Base-by-base conservation (phyloP, 495 filamentous ascomycete genomes). In the Annulohypoxylon maeteangense region DNA sequence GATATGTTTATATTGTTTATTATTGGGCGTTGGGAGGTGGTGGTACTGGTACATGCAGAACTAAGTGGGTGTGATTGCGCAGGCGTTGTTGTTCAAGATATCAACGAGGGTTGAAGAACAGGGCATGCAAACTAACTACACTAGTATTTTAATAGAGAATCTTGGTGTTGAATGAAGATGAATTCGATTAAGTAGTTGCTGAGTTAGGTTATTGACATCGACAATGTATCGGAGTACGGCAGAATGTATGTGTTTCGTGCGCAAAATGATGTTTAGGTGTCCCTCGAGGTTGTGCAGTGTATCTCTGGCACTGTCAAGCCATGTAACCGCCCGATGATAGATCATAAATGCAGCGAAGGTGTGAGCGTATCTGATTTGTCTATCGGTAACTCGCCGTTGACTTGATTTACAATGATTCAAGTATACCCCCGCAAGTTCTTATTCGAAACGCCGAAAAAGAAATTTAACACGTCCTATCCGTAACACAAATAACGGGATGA, bases 321-420 rank as follows among this genome's bases (percentile, higher is more conserved):
- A 71, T 71, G 68, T 59, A 63, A 44, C 69, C 57, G 48, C n/a
- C 68, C 62, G 62, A 50, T 62, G 48, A 58, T 62, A 57, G 50
- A 45, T 56, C 38, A 36, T 5, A 34, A 54, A 54, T 29, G 27
- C 27, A 16, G 25, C 36, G 27, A 23, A 51, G 62, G 27, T 29
- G 34, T 34, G 53, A 36, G 42, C 20, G n/a, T 54, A 54, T 54
- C 27, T 54, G 29, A 54, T 54, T 54, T 6, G 50, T 54, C 12
- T 8, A 29, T 16, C 18, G 27, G 34, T n/a, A 8, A 54, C 20
- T 27, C 31, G 27, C 16, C 27, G 29, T 22, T 38, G 10, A 58
- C 34, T 58, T 18, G 34, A 47, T 22, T 47, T 27, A 48, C 42
- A 48, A 48, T 48, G 42, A 34, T 48, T 48, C 40, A 32, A 12